phyloP scores from a whole-genome alignment of 2,329 filamentous ascomycete species.

The Berkeleyomyces rouxiae region DNA sequence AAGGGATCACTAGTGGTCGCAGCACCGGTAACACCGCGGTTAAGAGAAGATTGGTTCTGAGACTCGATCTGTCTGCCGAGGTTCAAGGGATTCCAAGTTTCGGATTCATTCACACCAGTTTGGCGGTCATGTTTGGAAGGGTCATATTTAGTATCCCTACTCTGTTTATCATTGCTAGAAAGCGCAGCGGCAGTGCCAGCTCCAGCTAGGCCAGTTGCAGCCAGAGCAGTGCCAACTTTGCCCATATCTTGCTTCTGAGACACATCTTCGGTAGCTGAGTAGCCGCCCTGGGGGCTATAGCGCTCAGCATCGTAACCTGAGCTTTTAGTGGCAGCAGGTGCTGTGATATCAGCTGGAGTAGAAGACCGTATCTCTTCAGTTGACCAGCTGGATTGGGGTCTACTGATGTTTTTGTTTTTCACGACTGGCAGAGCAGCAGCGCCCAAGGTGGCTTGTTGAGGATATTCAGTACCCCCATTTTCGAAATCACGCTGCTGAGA shows the following conservation, averaged over 20 bases:
- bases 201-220: not conserved
- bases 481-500: not conserved
- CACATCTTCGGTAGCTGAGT: not conserved
- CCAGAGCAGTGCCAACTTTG: not conserved
- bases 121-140: not conserved
- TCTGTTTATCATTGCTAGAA: not conserved
- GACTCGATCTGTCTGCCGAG: conserved; percentile 1
- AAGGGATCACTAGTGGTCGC: not conserved
- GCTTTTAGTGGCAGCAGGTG: not conserved
- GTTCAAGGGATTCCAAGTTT: conserved; percentile 7
- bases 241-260: not conserved
- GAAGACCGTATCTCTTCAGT: conserved; percentile 11
- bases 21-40: not conserved
- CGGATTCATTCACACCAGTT: not conserved
- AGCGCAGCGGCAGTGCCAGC: not conserved
- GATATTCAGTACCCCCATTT: conserved; percentile 1
- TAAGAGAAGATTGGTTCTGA: not conserved
- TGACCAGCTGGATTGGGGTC: conserved; percentile 9
- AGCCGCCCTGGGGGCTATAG: not conserved
- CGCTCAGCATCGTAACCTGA: not conserved
- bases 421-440: not conserved
- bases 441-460: not conserved
- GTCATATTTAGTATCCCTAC: not conserved
- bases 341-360: not conserved
- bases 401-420: conserved; percentile 3